Base-by-base conservation (phyloP, 257 asterid genomes). In the Przewalskia tangutica region DNA sequence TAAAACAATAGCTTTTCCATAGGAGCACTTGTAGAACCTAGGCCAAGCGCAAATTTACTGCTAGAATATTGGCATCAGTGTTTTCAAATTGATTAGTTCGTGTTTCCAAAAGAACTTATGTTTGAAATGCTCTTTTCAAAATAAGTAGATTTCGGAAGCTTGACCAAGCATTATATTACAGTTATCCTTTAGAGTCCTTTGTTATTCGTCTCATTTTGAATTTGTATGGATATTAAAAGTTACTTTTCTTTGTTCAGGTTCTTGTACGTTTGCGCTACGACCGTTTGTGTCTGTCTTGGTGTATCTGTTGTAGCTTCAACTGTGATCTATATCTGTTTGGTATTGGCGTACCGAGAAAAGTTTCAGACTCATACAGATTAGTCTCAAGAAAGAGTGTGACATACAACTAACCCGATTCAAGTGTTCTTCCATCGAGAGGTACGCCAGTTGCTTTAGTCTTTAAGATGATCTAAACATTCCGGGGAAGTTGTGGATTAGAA, bases 221-320 rank as follows among this genome's bases (percentile, higher is more conserved):
- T 11, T 17, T 36, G 64, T 55, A 5, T 63, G 32, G 34, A 53
- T 50, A 34, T 63, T 16, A 82, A 50, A 54, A 48, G 63, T 51
- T 38, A 7, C 38, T 0, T 5, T 42, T 70, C 12, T 54, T 51
- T 65, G 9, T 67, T 3, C 92, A 95, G 98, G 98, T 95, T 92
- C 86, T 73, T 95, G 62, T 95, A 95, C 55, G 90, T 91, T 46
- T 93, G 95, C 84, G 97, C 98, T 42, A 90, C 95, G 4, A 95
- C 98, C 1, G 89, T 62, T 18, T 92, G 97, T 56, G 93, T 93
- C 64, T 90, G 83, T 65, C 42, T 92, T 63, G 97, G 98, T 32
- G 93, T 87, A 53, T 86, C 90, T 8, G 5, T 88, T 40, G 85
- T 92, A 87, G 93, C 93, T 54, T 64, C 84, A 38, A 83, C 93